Evolutionary conservation across 495 filamentous ascomycete genomes (phyloP).

Genomic region (Neurospora sp.): DNA sequence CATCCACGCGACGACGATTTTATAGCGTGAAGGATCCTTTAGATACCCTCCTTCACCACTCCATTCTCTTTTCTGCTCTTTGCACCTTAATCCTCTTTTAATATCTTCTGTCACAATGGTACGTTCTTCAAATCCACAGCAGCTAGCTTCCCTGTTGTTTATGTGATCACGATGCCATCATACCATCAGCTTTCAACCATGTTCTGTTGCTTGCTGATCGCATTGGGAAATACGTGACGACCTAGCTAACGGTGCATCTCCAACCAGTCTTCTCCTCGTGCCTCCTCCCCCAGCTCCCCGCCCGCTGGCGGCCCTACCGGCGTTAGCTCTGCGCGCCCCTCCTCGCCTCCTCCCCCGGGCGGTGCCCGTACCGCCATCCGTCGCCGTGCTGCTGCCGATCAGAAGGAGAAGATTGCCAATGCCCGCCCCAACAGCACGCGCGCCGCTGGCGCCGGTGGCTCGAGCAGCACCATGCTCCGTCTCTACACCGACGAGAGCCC

Average conservation of each 20-base stretch:
- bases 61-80: constrained; percentile 14
- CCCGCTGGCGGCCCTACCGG: constrained; percentile 39
- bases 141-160: neutral
- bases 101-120: constrained; percentile 21
- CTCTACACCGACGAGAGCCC: constrained; percentile 99
- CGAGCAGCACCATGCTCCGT: constrained; percentile 96
- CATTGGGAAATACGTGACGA: neutral
- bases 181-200: neutral
- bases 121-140: constrained; percentile 3
- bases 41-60: constrained; percentile 13
- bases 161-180: neutral
- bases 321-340: constrained; percentile 60
- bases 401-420: constrained; percentile 91
- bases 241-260: neutral
- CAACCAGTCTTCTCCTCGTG: constrained; percentile 61
- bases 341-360: constrained; percentile 84
- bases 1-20: neutral
- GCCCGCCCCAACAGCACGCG: constrained; percentile 80
- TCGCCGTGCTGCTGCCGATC: constrained; percentile 85
- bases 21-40: neutral
- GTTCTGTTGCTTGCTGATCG: neutral
- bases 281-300: constrained; percentile 52
- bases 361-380: constrained; percentile 91
- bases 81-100: constrained; percentile 12
- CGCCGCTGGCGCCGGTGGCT: constrained; percentile 88